These are phyloP conservation scores for Solanum hybrid DNA, from an alignment of 305 asterid species.

Conservation along the genomic window DNA sequence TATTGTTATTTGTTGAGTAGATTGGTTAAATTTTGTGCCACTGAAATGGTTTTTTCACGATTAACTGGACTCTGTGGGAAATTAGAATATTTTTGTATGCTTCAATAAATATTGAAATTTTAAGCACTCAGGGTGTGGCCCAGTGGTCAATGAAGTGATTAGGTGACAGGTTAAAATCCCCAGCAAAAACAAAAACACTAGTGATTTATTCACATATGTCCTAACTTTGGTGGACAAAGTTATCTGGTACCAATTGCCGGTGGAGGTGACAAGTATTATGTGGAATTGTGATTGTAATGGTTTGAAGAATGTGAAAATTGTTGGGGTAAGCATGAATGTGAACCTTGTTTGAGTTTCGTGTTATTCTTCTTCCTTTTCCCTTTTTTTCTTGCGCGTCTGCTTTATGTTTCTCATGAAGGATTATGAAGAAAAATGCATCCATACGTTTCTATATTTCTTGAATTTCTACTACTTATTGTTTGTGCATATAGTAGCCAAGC, in stretches of 20 bases:
- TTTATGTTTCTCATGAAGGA: background rate
- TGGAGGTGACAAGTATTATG: background rate
- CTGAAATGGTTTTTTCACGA: background rate
- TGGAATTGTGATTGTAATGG: background rate
- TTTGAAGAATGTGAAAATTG: background rate
- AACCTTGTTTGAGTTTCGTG: background rate
- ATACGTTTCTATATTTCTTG: background rate
- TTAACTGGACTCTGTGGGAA: background rate
- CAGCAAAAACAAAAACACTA: background rate
- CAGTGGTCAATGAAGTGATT: background rate
- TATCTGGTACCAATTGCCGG: background rate
- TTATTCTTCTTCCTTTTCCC: background rate
- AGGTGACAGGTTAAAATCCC: background rate
- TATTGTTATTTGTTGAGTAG: background rate
- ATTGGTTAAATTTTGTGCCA: background rate
- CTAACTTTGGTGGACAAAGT: background rate
- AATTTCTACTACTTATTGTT: background rate
- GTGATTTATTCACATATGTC: background rate
- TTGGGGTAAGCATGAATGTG: background rate
- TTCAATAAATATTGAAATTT: background rate
- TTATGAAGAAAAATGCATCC: background rate
- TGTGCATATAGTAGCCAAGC: conserved; percentile 7
- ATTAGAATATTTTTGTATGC: background rate
- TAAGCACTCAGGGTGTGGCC: background rate
- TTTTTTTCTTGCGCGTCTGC: background rate